Evolutionary conservation across 164 flowering plant genomes (phyloP).

Genomic region (Vitis cinerea): DNA sequence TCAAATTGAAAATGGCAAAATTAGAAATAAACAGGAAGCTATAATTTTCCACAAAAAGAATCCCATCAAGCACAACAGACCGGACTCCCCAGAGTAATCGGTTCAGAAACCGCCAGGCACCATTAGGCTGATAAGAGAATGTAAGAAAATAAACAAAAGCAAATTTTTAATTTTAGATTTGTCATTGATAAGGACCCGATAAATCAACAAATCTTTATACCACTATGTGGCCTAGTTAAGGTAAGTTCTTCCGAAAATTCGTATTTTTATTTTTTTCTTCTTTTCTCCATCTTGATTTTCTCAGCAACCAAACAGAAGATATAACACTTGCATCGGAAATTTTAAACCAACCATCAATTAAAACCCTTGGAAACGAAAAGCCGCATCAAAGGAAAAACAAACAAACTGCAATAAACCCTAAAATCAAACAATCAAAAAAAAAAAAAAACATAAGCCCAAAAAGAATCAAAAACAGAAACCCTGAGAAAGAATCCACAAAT

Average conservation of each 20-base stretch:
- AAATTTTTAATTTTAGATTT: too few relatives aligned
- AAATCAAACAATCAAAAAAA: background rate
- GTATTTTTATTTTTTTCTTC: background rate
- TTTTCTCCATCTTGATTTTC: background rate
- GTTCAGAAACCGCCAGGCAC: too few relatives aligned
- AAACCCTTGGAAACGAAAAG: constrained; percentile 1
- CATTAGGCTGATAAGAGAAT: too few relatives aligned
- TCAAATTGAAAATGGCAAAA: too few relatives aligned
- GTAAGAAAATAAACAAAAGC: too few relatives aligned
- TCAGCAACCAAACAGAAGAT: background rate
- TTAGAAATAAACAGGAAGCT: too few relatives aligned
- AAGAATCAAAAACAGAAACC: background rate
- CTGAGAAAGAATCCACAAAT: background rate
- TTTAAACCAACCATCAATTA: background rate
- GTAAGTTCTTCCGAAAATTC: background rate
- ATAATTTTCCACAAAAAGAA: too few relatives aligned
- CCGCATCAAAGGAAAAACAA: background rate
- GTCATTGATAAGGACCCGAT: background rate
- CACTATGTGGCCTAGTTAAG: background rate
- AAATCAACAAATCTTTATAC: background rate
- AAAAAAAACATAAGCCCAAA: constrained; percentile 2
- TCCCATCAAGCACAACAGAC: too few relatives aligned
- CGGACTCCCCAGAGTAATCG: too few relatives aligned
- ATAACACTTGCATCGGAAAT: background rate
- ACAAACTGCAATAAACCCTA: constrained; percentile 9